Conservation (phyloP, 2,329 filamentous ascomycete species). For the Tolypocladium album region DNA sequence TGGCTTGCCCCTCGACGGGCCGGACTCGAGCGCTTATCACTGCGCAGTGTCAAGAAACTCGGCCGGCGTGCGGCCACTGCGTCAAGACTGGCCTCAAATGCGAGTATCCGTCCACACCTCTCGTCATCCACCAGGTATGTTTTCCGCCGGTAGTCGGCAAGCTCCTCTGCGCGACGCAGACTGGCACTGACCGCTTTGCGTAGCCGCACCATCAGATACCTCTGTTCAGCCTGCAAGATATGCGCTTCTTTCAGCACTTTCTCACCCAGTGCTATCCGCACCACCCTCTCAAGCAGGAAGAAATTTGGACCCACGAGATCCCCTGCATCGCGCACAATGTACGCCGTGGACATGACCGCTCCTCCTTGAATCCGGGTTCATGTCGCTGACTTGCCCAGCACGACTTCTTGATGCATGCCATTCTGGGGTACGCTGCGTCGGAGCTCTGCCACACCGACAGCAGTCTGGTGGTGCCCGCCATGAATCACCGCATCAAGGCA, state of each 20-base stretch:
- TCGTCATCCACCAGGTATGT: slow-evolving; percentile 38
- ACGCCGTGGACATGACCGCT: slow-evolving; percentile 13
- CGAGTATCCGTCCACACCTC: slow-evolving; percentile 45
- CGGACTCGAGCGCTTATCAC: not conserved
- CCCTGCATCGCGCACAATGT: slow-evolving; percentile 57
- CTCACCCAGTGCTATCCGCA: slow-evolving; percentile 50
- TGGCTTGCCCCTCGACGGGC: not conserved
- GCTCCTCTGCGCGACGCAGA: not conserved
- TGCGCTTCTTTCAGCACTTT: slow-evolving; percentile 61
- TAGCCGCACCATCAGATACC: slow-evolving; percentile 48
- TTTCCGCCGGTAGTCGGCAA: not conserved
- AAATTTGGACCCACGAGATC: slow-evolving; percentile 56
- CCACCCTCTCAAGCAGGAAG: slow-evolving; percentile 53
- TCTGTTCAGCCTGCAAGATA: slow-evolving; percentile 50
- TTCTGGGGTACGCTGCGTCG: slow-evolving; percentile 57
- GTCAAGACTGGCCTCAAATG: slow-evolving; percentile 50
- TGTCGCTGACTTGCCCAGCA: slow-evolving; percentile 28
- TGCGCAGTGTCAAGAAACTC: slow-evolving; percentile 52
- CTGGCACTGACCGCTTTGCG: not conserved
- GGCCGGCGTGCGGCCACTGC: slow-evolving; percentile 52
- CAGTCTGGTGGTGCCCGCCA: slow-evolving; percentile 44
- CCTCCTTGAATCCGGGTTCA: not conserved
- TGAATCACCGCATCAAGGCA: slow-evolving; percentile 55
- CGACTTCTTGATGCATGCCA: slow-evolving; percentile 60
- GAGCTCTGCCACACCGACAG: slow-evolving; percentile 41